Conservation (phyloP, 1,139 yeast genomes). For the Lodderomyces metapsilosis region DNA sequence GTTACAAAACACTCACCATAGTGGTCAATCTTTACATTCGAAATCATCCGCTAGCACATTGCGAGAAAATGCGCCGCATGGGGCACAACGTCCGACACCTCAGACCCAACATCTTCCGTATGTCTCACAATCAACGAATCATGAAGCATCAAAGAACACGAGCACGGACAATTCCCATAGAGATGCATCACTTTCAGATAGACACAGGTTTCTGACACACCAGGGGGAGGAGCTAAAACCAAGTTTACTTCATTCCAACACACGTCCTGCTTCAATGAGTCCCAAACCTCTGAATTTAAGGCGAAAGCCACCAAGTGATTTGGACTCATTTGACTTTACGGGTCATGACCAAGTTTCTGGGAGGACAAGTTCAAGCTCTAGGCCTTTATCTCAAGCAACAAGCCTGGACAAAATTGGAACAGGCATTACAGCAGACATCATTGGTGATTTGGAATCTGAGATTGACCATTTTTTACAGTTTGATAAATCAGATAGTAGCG, state of each 20-base stretch:
- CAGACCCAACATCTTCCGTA: not conserved
- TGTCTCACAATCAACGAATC: no score
- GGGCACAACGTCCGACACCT: not conserved
- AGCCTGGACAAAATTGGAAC: conserved; percentile 5
- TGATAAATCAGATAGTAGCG: conserved; percentile 5
- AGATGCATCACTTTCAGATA: not conserved
- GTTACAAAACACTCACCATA: conserved; percentile 1
- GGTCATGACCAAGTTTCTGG: not conserved
- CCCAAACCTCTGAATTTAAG: conserved; percentile 4
- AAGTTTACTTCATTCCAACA: not conserved
- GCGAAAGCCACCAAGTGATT: conserved; percentile 26
- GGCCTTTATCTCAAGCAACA: not conserved
- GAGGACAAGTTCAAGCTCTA: not conserved
- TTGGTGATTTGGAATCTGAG: conserved; percentile 14
- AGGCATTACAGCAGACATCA: conserved; percentile 9
- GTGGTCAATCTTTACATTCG: conserved; percentile 3
- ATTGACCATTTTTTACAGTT: conserved; percentile 14
- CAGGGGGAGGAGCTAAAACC: not conserved
- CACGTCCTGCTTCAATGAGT: not conserved
- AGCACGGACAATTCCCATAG: not conserved
- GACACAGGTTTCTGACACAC: not conserved
- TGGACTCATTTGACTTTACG: conserved; percentile 12
- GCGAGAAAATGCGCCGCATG: conserved; percentile 3
- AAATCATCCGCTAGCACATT: conserved; percentile 7
- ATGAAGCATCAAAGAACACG: not conserved